phyloP scores from a whole-genome alignment of 192 early-diverging fungal species.

The Umbelopsis sp. region DNA sequence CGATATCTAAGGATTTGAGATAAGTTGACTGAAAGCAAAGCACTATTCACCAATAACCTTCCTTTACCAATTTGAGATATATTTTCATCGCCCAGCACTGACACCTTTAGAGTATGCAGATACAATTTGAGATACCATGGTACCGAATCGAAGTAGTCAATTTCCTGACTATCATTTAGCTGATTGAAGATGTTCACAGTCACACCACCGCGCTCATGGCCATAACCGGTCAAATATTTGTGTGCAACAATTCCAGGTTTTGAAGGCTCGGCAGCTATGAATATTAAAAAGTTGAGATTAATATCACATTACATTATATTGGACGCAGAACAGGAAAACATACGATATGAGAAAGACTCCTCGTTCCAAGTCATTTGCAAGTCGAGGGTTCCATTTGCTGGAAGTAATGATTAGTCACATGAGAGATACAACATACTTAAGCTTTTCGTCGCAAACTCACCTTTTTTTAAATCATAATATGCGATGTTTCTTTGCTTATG shows the following conservation, averaged over 20 bases:
- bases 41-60: neutral
- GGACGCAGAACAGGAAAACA: no score
- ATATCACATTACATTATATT: no score
- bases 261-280: constrained; percentile 34
- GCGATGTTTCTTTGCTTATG: constrained; percentile 36
- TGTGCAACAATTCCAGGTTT: constrained; percentile 56
- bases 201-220: constrained; percentile 85
- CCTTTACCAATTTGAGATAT: constrained; percentile 14
- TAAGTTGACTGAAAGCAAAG: neutral
- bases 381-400: constrained; percentile 29
- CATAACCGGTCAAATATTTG: constrained; percentile 75
- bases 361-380: constrained; percentile 58
- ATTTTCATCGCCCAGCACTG: constrained; percentile 38
- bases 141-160: constrained; percentile 75
- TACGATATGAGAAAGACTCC: constrained; percentile 51
- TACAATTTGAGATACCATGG: constrained; percentile 95
- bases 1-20: constrained; percentile 36
- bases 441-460: neutral
- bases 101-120: constrained; percentile 80
- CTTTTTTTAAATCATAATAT: constrained; percentile 48
- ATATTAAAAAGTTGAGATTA: neutral
- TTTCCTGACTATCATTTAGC: constrained; percentile 36
- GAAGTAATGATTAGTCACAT: neutral
- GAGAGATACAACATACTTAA: neutral
- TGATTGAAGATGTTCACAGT: constrained; percentile 75